Evolutionary conservation across 2,329 filamentous ascomycete species (phyloP).

Genomic region (Alternaria postmessia): DNA sequence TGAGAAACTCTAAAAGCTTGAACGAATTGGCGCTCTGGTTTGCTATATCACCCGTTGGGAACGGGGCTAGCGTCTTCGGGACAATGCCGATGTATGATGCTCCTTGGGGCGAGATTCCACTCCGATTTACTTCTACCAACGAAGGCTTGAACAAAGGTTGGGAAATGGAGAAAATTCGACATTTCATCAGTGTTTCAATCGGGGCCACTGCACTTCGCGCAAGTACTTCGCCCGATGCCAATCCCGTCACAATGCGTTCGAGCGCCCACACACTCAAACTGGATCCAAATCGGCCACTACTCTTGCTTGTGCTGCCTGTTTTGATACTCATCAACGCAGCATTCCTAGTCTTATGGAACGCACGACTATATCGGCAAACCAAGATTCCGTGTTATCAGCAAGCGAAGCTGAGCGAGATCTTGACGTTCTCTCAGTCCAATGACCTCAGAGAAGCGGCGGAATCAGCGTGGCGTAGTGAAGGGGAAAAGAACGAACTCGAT

Average conservation of each 20-base stretch:
- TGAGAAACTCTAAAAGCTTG: background rate
- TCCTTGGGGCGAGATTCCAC: background rate
- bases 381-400: background rate
- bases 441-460: background rate
- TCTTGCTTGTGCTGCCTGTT: background rate
- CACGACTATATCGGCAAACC: background rate
- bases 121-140: background rate
- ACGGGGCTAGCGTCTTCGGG: background rate
- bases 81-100: background rate
- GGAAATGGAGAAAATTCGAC: background rate
- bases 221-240: background rate
- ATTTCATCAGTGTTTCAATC: background rate
- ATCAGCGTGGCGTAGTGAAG: background rate
- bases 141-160: background rate
- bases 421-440: background rate
- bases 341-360: background rate
- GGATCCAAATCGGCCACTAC: background rate
- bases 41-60: background rate
- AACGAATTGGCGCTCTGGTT: background rate
- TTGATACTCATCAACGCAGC: background rate
- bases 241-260: background rate
- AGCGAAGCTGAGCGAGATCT: background rate
- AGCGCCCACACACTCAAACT: background rate
- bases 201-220: background rate
- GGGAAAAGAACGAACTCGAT: background rate